Evolutionary conservation across 140 eudicot genomes (phyloP), one percentile per base, ranked within the genome.

Genomic region (Bidens hawaiensis): DNA sequence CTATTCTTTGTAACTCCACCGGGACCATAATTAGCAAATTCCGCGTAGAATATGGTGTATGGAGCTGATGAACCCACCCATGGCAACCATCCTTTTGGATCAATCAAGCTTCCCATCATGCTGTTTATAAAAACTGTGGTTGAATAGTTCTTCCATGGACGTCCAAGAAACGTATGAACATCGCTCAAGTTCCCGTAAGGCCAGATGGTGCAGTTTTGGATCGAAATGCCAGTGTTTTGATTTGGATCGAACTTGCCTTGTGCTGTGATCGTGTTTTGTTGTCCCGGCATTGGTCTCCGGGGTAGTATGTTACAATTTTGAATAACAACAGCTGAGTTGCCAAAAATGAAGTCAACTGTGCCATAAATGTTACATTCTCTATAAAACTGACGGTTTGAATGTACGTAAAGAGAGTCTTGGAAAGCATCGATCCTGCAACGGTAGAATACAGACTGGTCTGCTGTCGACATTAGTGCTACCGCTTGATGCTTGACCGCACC

Each of bases 111-210:
- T 14, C 77, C 94, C 62, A 85, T 69, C 67, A 25, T 56, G 8
- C 60, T 75, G 51, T 82, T 60, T 49, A 77, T 15, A 42, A 27
- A 67, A 6, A 82, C 81, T 1, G 94, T 85, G 1, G 81, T 79
- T 1, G 86, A 79, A 54, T 81, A 70, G 38, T 68, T 43, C 71
- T 82, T 82, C 94, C 94, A 85, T 13, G 94, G 94, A 22, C 94
- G 73, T 5, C 94, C 88, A 3, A 85, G 28, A 43, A 16, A 85
- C 1, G 83, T 67, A 0, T 27, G 74, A 3, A 80, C 71, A 3
- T 59, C 64, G 2, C 41, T 49, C 14, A 83, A 28, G 64, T 83
- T 57, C 16, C 74, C 90, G 0, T 19, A 62, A 0, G 81, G 72
- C 50, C 14, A 61, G 53, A 83, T 59, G 47, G 57, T 80, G 63